A percentile compares a stretch with the other conserved stretches of the same genome.
Evolutionary conservation across 495 filamentous ascomycete genomes (phyloP).

Genomic region (Penicillium goetzii): DNA sequence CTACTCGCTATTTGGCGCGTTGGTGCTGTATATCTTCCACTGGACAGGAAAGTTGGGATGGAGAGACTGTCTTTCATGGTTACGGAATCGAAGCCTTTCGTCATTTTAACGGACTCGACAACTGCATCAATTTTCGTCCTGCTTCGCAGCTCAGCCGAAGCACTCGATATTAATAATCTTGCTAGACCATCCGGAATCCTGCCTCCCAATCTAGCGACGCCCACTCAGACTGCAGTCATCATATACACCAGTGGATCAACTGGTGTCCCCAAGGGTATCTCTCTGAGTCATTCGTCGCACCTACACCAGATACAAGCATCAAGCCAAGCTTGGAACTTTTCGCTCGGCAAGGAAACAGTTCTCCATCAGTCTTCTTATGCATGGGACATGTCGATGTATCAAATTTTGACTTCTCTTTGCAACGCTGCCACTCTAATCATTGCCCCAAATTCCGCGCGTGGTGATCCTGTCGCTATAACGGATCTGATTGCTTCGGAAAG

Average conservation of each 20-base stretch:
- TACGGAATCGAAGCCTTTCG: slow-evolving; percentile 24
- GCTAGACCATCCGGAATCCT: neutral
- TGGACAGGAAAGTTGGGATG: slow-evolving; percentile 50
- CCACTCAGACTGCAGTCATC: slow-evolving; percentile 34
- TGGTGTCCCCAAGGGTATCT: slow-evolving; percentile 44
- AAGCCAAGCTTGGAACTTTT: slow-evolving; percentile 22
- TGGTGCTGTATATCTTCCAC: slow-evolving; percentile 55
- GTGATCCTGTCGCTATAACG: slow-evolving; percentile 38
- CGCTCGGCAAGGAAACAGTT: slow-evolving; percentile 28
- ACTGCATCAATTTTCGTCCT: slow-evolving; percentile 6
- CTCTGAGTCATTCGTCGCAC: slow-evolving; percentile 35
- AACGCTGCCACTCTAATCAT: slow-evolving; percentile 41
- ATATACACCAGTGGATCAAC: slow-evolving; percentile 51
- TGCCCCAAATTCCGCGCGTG: slow-evolving; percentile 25
- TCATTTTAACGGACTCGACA: slow-evolving; percentile 22
- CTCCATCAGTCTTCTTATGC: slow-evolving; percentile 49
- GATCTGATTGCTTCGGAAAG: slow-evolving; percentile 35
- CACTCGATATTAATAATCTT: slow-evolving; percentile 22
- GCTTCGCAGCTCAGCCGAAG: slow-evolving; percentile 7
- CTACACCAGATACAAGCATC: slow-evolving; percentile 35
- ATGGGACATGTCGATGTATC: slow-evolving; percentile 44
- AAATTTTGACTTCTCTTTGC: slow-evolving; percentile 36
- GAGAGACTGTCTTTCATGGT: slow-evolving; percentile 36
- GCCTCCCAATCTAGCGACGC: neutral
- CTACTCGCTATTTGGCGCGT: slow-evolving; percentile 56